Evolutionary conservation across 2,329 filamentous ascomycete genomes (phyloP).

Genomic region (Nannizzia gypsea): DNA sequence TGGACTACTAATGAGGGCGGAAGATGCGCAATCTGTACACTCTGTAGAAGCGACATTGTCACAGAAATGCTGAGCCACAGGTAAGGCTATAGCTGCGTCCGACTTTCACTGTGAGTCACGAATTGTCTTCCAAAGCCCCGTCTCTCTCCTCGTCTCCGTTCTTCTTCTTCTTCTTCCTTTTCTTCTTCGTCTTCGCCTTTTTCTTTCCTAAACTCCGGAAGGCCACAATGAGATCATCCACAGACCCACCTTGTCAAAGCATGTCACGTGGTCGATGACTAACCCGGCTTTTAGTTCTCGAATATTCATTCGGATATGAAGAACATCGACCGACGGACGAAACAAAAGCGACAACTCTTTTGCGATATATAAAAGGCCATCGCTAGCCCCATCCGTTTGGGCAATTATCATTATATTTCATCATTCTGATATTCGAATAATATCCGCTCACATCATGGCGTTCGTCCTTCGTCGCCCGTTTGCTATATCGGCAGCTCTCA

Average conservation of each 20-base stretch:
- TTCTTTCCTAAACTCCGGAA: neutral
- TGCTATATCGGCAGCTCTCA: constrained; percentile 47
- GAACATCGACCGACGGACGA: no score
- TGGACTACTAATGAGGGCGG: constrained; percentile 57
- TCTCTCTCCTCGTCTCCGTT: neutral
- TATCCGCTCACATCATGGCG: constrained; percentile 40
- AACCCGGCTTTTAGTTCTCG: constrained; percentile 24
- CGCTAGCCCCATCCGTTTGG: neutral
- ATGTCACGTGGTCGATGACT: constrained; percentile 7
- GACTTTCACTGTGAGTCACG: neutral
- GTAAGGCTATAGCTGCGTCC: neutral
- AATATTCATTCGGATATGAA: constrained; percentile 30
- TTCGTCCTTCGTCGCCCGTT: constrained; percentile 55
- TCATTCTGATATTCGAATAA: neutral
- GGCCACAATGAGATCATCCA: neutral
- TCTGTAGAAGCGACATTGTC: constrained; percentile 44
- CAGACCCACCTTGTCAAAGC: no score
- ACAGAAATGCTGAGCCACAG: neutral
- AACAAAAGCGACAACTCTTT: neutral
- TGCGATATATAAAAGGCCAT: neutral
- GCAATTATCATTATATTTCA: constrained; percentile 12
- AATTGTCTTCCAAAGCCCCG: neutral
- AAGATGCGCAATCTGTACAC: constrained; percentile 62
- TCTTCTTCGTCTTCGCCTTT: neutral
- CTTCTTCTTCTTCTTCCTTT: neutral